Conservation (phyloP, 78 protist genomes). For the Guillardia theta region DNA sequence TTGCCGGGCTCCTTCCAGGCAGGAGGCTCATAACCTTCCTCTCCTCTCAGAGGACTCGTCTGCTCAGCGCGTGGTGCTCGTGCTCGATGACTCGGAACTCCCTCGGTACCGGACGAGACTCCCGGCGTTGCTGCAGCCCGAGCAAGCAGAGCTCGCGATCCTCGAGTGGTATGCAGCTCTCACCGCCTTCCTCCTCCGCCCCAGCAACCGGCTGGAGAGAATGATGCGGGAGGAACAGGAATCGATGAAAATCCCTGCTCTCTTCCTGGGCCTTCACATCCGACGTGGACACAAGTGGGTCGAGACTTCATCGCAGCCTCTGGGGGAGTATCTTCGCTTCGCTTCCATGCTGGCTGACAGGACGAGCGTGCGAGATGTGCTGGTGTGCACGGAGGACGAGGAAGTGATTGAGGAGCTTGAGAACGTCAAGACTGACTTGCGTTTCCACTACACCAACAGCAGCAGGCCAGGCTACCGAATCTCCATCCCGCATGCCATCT, state of each 20-base stretch:
- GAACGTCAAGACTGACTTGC: not conserved
- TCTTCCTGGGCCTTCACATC: not conserved
- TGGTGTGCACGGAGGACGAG: not conserved
- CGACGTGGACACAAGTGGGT: constrained; percentile 14
- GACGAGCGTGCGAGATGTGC: not conserved
- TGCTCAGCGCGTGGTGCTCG: not conserved
- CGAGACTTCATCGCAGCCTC: not conserved
- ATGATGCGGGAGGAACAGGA: too few relatives aligned
- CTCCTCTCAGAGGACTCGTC: too few relatives aligned
- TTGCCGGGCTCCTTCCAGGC: not conserved
- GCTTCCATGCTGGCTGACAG: not conserved
- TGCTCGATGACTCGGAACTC: not conserved
- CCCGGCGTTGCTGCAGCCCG: not conserved
- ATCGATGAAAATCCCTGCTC: too few relatives aligned
- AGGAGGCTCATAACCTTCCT: too few relatives aligned
- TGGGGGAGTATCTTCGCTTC: not conserved
- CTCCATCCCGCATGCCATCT: constrained; percentile 26
- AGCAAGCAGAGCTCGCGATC: not conserved
- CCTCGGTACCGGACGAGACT: not conserved
- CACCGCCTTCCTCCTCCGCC: not conserved
- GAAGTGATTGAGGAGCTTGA: not conserved
- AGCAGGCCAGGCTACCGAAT: not conserved
- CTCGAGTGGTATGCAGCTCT: not conserved
- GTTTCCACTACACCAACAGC: not conserved
- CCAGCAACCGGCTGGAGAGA: too few relatives aligned